Conservation (phyloP, 2,329 filamentous ascomycete species). For the Aureobasidium sp. region DNA sequence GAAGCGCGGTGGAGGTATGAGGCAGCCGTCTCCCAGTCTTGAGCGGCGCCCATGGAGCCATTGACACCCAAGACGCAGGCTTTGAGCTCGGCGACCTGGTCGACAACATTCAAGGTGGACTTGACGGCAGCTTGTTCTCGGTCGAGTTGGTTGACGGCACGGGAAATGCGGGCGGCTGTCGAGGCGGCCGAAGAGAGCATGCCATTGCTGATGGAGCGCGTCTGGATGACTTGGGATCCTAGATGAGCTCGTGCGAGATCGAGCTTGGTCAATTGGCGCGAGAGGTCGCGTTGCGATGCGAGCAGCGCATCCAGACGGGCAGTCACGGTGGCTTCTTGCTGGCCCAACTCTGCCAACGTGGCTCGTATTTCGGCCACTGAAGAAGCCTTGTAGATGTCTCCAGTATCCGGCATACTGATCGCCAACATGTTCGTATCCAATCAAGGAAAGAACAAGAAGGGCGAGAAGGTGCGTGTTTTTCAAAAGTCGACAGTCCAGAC, state of each 20-base stretch:
- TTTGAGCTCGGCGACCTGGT: constrained; percentile 94
- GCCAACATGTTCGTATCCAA: not conserved
- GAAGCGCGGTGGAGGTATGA: constrained; percentile 78
- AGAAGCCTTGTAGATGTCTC: constrained; percentile 55
- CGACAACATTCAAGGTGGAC: constrained; percentile 81
- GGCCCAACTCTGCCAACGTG: constrained; percentile 65
- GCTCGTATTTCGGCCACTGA: constrained; percentile 72
- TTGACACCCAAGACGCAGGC: constrained; percentile 90
- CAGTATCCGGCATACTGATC: not conserved
- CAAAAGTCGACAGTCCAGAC: not conserved
- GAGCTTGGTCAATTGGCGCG: constrained; percentile 75
- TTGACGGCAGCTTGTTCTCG: constrained; percentile 87
- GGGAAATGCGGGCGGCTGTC: constrained; percentile 77
- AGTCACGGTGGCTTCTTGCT: constrained; percentile 66
- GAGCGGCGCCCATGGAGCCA: constrained; percentile 92
- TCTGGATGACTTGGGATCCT: constrained; percentile 75
- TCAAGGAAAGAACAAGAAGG: not conserved
- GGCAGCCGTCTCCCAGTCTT: constrained; percentile 97
- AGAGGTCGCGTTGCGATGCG: constrained; percentile 75
- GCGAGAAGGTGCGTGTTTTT: not conserved
- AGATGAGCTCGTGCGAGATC: constrained; percentile 84
- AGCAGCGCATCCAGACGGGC: constrained; percentile 67
- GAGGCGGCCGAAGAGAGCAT: constrained; percentile 83
- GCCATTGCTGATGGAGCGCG: constrained; percentile 74
- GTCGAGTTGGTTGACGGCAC: constrained; percentile 79